Evolutionary conservation across 2,329 filamentous ascomycete species (phyloP).

Genomic region (Neophaeococcomyces mojaviensis): DNA sequence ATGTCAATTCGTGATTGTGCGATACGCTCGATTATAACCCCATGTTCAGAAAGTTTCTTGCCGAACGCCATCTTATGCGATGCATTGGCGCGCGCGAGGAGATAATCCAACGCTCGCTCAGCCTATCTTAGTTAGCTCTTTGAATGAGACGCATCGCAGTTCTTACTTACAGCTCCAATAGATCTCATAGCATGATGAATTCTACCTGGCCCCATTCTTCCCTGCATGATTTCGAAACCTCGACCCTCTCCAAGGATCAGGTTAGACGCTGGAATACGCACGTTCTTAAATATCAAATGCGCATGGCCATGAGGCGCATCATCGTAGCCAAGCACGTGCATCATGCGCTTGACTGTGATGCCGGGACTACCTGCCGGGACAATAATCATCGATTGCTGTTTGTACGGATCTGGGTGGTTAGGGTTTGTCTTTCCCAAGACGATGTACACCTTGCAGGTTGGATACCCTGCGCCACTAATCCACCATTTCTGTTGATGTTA

Average conservation of each 20-base stretch:
- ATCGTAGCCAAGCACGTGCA: constrained; percentile 90
- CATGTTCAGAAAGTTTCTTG: constrained; percentile 77
- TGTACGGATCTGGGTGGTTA: constrained; percentile 67
- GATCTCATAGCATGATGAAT: constrained; percentile 98
- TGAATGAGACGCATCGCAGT: no score
- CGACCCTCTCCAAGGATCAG: constrained; percentile 88
- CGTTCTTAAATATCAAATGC: constrained; percentile 81
- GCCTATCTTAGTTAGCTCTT: constrained; percentile 28
- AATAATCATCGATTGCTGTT: constrained; percentile 86
- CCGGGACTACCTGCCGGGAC: constrained; percentile 78
- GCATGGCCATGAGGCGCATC: constrained; percentile 98
- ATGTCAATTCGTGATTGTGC: constrained; percentile 90
- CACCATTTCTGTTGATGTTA: constrained; percentile 75
- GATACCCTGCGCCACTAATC: constrained; percentile 92
- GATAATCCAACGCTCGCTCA: constrained; percentile 87
- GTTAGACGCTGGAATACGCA: constrained; percentile 72
- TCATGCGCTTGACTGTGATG: constrained; percentile 88
- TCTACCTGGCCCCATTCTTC: constrained; percentile 85
- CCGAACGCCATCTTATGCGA: constrained; percentile 84
- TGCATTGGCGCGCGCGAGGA: constrained; percentile 92
- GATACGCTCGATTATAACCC: constrained; percentile 91
- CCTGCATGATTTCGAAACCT: constrained; percentile 98
- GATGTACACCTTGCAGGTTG: constrained; percentile 84
- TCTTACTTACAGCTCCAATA: constrained; percentile 59
- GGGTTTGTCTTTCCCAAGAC: constrained; percentile 92